These are phyloP conservation scores for Cyberlindnera suaveolens DNA, from an alignment of 805 yeast species.

Conservation along the genomic window DNA sequence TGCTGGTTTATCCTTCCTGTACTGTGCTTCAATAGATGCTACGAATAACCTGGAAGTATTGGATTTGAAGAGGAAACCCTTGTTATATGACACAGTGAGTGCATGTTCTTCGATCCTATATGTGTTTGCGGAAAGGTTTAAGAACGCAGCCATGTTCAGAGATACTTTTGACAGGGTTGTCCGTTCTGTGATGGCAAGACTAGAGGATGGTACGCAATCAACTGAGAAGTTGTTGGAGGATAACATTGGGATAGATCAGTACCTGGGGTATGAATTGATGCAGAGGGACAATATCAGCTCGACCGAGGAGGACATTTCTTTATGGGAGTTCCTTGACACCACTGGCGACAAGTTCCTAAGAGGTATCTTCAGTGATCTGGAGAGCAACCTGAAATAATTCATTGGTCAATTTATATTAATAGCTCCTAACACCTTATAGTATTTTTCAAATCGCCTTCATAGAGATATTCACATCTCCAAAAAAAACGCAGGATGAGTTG, in stretches of 20 bases:
- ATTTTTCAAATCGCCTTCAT: too few relatives aligned
- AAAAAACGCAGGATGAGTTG: too few relatives aligned
- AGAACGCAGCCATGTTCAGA: slow-evolving; percentile 21
- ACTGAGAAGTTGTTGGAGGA: slow-evolving; percentile 5
- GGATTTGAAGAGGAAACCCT: slow-evolving; percentile 20
- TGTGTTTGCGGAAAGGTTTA: slow-evolving; percentile 27
- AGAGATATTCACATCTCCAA: too few relatives aligned
- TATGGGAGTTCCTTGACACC: slow-evolving; percentile 28
- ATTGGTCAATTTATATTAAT: too few relatives aligned
- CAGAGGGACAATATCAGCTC: neutral
- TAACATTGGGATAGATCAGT: slow-evolving; percentile 17
- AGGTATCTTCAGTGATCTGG: slow-evolving; percentile 27
- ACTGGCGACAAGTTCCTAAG: slow-evolving; percentile 26
- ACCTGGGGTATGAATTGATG: slow-evolving; percentile 1
- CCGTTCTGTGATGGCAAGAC: slow-evolving; percentile 11
- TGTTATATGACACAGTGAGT: slow-evolving; percentile 26
- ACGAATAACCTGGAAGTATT: slow-evolving; percentile 13
- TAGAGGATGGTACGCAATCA: slow-evolving; percentile 5
- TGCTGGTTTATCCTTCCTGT: slow-evolving; percentile 27
- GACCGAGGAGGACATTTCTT: neutral
- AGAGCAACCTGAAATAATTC: slow-evolving; percentile 6
- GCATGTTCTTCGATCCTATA: slow-evolving; percentile 25
- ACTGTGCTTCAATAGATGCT: slow-evolving; percentile 28
- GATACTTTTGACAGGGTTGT: slow-evolving; percentile 26
- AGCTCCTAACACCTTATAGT: too few relatives aligned